Base-by-base conservation (phyloP, 805 yeast genomes). In the Scheffersomyces spartinae region DNA sequence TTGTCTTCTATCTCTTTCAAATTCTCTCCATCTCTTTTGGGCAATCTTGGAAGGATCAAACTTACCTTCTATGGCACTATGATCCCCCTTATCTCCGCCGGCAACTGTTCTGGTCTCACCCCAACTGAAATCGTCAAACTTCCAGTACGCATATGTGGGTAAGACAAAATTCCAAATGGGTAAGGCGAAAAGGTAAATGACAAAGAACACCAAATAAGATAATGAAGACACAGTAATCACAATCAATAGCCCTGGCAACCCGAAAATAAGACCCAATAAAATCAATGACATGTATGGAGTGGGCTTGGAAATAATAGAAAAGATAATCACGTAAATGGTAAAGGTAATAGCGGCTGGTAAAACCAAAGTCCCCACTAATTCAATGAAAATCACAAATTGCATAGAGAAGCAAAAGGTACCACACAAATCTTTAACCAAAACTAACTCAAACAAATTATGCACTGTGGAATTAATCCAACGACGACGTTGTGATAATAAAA, bases 391-490 rank as follows among this genome's bases (percentile, higher is more conserved):
- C 30, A 83, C 82, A 53, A 85, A 85, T 52, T 85, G 95, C 96
- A 85, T 85, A 1, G 95, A 84, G 40, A 86, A 81, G 40, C 95
- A 84, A 47, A 85, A 85, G 0, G 93, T 83, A 38, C 96, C 96
- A 64, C 96, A 85, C 36, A 86, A 63, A 48, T 85, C 95, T 27
- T 74, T 73, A 12, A 85, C 86, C 34, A 82, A 55, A 4, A 78
- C 81, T 43, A 85, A 69, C 50, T 85, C 96, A 74, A 86, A 68
- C 51, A 85, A 67, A 45, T 85, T 85, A 52, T 85, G 96, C 18
- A 85, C 86, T 0, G 96, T 86, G 4, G 95, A 85, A 51, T 85
- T 85, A 40, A 85, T 85, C 96, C 96, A 85, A 49, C 96, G 80
- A 58, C 96, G 82, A 49, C 96, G 77, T 49, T 85, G 96, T 1